Percentiles rank a stretch among this genome's conserved stretches.
Evolutionary conservation across 2,329 filamentous ascomycete species (phyloP).

Genomic region (Elsinoe necatrix): DNA sequence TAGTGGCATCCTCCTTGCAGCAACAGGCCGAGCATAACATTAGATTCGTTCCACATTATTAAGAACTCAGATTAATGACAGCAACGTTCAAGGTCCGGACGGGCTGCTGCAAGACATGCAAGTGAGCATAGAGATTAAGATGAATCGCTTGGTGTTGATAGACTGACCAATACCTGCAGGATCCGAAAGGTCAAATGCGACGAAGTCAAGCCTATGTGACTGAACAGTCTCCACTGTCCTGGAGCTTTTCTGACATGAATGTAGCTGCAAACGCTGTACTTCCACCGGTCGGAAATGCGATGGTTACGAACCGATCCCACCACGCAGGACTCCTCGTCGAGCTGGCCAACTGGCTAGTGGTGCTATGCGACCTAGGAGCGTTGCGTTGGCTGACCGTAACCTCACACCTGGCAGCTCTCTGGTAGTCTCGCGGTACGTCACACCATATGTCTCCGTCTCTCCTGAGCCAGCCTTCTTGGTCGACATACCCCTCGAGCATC

Average conservation of each 20-base stretch:
- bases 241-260: neutral
- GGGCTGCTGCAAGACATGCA: conserved; percentile 13
- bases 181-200: conserved; percentile 16
- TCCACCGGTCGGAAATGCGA: conserved; percentile 51
- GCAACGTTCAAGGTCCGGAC: conserved; percentile 14
- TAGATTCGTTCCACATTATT: too few species aligned
- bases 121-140: neutral
- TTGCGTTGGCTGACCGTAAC: neutral
- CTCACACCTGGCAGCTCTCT: neutral
- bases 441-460: neutral
- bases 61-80: neutral
- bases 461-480: neutral
- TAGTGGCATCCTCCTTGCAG: neutral
- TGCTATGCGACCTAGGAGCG: neutral
- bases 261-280: conserved; percentile 31
- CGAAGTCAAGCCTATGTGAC: conserved; percentile 3
- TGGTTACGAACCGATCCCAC: conserved; percentile 36
- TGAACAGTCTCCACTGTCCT: neutral
- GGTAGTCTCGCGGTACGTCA: neutral
- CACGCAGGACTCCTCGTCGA: neutral
- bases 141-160: neutral
- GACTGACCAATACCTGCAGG: conserved; percentile 2
- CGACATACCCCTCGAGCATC: neutral
- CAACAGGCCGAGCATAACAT: too few species aligned
- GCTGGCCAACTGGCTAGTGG: neutral